Base-by-base conservation (phyloP, 106 monocot genomes). In the Acanthochlamys bracteata region DNA sequence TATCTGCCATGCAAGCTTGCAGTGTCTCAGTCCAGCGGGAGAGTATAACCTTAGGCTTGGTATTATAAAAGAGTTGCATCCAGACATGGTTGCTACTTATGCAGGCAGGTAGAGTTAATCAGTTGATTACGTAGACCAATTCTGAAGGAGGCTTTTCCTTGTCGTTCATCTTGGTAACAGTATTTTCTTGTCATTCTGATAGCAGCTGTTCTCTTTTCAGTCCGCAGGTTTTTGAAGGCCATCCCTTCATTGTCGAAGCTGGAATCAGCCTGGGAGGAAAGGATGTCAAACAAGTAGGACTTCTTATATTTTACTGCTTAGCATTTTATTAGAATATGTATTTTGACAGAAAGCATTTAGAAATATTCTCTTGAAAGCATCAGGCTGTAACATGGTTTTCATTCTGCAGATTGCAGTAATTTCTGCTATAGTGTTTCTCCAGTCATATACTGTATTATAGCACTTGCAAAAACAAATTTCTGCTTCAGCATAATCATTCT, bases 21-120 rank as follows among this genome's bases (percentile, higher is more conserved):
- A 96, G 96, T 96, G 91, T 77, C 90, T 96, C 69, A 96, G 96
- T 78, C 96, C 96, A 68, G 96, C 96, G 70, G 96, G 96, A 55
- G 96, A 96, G 63, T 96, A 91, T 61, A 96, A 96, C 74, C 88
- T 96, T 59, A 84, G 96, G 24, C 72, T 96, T n/a, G 96, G 96
- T 64, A 91, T 96, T 27, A 86, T 91, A 59, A 96, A 96, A 68
- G 96, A 96, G 72, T 65, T 96, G 64, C 87, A 96, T 46, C 96
- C 96, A 61, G 96, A 96, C 43, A 83, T 96, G 87, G 96, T 96
- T 71, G 96, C 96, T 1, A 96, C 96, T 26, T 75, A 80, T 83
- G 82, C 96, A 53, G 71, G 91, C 77, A 96, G 96, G 96, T 96
- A 26, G 71, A 24, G 22, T n/a, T n/a, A n/a, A n/a, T n/a, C n/a